Conservation (phyloP, 345 rosid genomes). For the Psidium guajava region DNA sequence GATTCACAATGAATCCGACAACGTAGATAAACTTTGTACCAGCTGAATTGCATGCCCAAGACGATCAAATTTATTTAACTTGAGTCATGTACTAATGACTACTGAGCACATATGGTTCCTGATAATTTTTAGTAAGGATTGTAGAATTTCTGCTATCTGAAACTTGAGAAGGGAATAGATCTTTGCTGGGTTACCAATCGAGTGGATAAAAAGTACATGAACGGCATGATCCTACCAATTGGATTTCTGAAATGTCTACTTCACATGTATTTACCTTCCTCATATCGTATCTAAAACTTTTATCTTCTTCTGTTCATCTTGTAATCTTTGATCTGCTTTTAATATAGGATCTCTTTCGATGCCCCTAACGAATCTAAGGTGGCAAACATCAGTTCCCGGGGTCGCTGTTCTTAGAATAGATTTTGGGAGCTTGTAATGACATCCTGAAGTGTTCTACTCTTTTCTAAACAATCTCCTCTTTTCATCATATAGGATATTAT, state of each 20-base stretch:
- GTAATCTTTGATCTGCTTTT: no score
- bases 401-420: no score
- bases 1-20: background rate
- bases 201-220: background rate
- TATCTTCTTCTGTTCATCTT: no score
- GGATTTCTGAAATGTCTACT: no score
- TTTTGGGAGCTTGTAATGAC: no score
- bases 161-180: background rate
- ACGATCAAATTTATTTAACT: background rate
- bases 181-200: no score
- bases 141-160: background rate
- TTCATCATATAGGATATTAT: no score
- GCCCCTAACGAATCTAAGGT: no score
- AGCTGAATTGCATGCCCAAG: background rate
- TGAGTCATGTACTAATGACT: background rate
- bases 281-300: background rate
- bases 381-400: no score
- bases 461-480: no score
- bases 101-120: background rate
- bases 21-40: background rate
- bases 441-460: no score
- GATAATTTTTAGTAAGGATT: background rate
- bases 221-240: background rate
- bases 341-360: no score
- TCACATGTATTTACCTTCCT: background rate